phyloP scores from a whole-genome alignment of 441 rosid species.

The Populus hybrid region DNA sequence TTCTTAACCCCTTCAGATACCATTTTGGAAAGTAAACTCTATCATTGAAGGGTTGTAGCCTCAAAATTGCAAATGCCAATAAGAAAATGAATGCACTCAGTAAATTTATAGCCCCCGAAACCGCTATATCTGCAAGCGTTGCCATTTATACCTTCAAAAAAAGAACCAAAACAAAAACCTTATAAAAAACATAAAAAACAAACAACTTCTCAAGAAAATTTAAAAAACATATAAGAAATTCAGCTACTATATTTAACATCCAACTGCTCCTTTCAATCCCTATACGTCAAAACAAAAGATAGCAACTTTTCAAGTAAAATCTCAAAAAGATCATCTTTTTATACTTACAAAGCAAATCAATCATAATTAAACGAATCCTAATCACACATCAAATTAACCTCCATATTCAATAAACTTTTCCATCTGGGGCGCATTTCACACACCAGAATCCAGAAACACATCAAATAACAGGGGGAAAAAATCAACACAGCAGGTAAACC shows the following conservation, averaged over 20 bases:
- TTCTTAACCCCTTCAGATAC: conserved; percentile 82
- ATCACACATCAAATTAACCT: neutral
- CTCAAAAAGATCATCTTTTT: neutral
- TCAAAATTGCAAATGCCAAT: conserved; percentile 67
- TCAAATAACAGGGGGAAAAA: neutral
- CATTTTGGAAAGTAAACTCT: conserved; percentile 96
- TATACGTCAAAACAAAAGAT: neutral
- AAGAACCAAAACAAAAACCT: conserved; percentile 4
- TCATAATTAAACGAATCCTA: neutral
- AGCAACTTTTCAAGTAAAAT: neutral
- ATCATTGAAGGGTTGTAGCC: conserved; percentile 94
- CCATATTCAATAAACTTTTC: neutral
- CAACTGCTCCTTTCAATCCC: neutral
- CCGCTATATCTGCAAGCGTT: conserved; percentile 66
- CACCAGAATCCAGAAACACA: neutral
- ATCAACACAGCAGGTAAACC: no score
- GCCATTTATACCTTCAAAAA: conserved; percentile 52
- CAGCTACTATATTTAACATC: neutral
- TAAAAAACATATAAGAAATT: neutral
- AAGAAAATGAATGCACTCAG: conserved; percentile 71
- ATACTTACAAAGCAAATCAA: neutral
- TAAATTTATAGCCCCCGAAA: conserved; percentile 76
- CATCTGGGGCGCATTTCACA: neutral
- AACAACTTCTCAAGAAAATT: neutral
- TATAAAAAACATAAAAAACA: neutral